phyloP scores from a whole-genome alignment of 345 rosid genomes.

The Raphanus raphanistrum region DNA sequence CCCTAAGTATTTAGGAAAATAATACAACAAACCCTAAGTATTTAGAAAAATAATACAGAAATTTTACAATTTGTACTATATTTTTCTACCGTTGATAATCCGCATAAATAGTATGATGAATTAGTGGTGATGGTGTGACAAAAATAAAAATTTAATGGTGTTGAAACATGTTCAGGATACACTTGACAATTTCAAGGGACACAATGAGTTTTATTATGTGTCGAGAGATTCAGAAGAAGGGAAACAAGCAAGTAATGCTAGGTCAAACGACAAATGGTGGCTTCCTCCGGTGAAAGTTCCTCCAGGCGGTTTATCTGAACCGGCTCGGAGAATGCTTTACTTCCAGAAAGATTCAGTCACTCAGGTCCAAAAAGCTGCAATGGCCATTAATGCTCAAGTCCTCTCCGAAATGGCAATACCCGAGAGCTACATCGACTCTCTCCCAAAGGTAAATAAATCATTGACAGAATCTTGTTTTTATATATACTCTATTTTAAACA shows the following conservation, averaged over 20 bases:
- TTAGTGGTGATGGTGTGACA: slow-evolving; percentile 36
- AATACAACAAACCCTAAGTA: no score
- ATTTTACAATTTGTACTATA: no score
- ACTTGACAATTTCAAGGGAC: slow-evolving; percentile 59
- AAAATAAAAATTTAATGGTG: no score
- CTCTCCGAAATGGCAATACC: slow-evolving; percentile 82
- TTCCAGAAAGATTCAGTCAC: slow-evolving; percentile 74
- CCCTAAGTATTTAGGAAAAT: no score
- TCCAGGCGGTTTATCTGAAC: slow-evolving; percentile 58
- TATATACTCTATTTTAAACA: no score
- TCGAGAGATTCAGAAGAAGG: slow-evolving; percentile 53
- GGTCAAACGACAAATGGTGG: slow-evolving; percentile 72
- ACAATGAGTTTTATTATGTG: slow-evolving; percentile 54
- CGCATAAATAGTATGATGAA: background rate
- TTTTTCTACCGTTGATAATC: background rate
- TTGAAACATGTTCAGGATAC: slow-evolving; percentile 49
- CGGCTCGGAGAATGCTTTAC: slow-evolving; percentile 54
- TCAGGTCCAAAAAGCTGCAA: slow-evolving; percentile 87
- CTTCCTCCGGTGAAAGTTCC: slow-evolving; percentile 76
- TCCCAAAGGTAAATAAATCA: slow-evolving; percentile 54
- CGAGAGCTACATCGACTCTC: slow-evolving; percentile 78
- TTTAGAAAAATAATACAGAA: background rate
- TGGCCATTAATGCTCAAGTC: slow-evolving; percentile 88
- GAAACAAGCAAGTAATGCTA: slow-evolving; percentile 38
- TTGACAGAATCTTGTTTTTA: background rate